A percentile compares a stretch with the other conserved stretches of the same genome.
Evolutionary conservation across 495 filamentous ascomycete species (phyloP).

Genomic region (Hypoxylon perforatum): DNA sequence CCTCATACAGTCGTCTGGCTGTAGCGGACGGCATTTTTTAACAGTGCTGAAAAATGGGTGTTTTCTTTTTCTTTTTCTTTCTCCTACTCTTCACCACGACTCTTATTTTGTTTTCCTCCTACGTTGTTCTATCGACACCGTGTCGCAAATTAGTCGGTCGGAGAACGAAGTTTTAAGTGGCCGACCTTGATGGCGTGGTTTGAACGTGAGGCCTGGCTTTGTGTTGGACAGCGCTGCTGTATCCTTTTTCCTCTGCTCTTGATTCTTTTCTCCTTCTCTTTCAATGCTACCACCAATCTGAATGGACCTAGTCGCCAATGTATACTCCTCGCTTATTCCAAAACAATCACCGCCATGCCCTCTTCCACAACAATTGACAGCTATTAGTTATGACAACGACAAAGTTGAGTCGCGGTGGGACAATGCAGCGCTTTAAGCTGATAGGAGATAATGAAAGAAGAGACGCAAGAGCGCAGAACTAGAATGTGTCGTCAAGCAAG

Average conservation of each 20-base stretch:
- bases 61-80: too few species aligned
- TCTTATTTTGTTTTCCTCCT: not conserved
- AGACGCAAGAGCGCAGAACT: slow-evolving; percentile 15
- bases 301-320: slow-evolving; percentile 22
- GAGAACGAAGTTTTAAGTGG: slow-evolving; percentile 13
- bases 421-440: slow-evolving; percentile 1
- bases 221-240: slow-evolving; percentile 49
- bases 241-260: slow-evolving; percentile 43
- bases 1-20: slow-evolving; percentile 65
- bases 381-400: slow-evolving; percentile 3
- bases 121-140: slow-evolving; percentile 8
- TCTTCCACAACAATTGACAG: slow-evolving; percentile 21
- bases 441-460: slow-evolving; percentile 12
- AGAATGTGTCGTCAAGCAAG: slow-evolving; percentile 22
- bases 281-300: slow-evolving; percentile 18
- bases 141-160: slow-evolving; percentile 19
- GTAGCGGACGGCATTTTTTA: slow-evolving; percentile 67
- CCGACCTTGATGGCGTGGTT: slow-evolving; percentile 15
- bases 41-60: slow-evolving; percentile 9
- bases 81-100: slow-evolving; percentile 18
- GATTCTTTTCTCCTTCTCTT: slow-evolving; percentile 36
- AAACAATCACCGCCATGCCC: slow-evolving; percentile 25
- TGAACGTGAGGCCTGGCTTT: slow-evolving; percentile 28
- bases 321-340: slow-evolving; percentile 24
- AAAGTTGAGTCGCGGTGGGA: slow-evolving; percentile 8